These are phyloP conservation scores for Solanum pimpinellifolium DNA, from an alignment of 257 asterid genomes.

Conservation along the genomic window DNA sequence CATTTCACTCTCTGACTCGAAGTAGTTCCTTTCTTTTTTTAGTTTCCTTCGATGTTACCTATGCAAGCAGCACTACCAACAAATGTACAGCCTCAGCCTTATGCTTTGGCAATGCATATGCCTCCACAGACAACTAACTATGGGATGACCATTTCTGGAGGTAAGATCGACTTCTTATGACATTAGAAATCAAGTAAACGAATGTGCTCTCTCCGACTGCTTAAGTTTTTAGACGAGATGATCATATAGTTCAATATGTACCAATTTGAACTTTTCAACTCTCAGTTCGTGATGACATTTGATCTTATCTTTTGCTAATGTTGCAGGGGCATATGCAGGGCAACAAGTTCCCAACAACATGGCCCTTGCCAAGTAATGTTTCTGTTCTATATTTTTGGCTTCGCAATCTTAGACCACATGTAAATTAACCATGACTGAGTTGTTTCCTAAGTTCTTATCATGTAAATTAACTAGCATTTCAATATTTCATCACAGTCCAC, in stretches of 20 bases:
- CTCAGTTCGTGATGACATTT: neutral
- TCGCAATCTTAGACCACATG: neutral
- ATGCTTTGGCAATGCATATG: conserved; percentile 14
- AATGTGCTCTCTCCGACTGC: neutral
- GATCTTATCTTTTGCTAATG: neutral
- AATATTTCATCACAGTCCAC: conserved; percentile 31
- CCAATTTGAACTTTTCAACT: neutral
- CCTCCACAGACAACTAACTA: conserved; percentile 22
- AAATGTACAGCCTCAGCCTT: conserved; percentile 22
- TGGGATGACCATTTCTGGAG: conserved; percentile 33
- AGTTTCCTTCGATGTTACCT: conserved; percentile 52
- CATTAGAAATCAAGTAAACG: neutral
- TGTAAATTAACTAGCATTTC: neutral
- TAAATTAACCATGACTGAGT: neutral
- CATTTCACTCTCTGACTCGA: neutral
- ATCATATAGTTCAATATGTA: neutral
- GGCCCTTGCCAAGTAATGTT: conserved; percentile 28
- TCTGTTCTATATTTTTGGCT: neutral
- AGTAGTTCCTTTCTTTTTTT: neutral
- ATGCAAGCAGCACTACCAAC: conserved; percentile 42
- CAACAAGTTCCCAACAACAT: conserved; percentile 29
- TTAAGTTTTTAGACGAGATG: neutral
- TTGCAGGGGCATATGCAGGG: conserved; percentile 41
- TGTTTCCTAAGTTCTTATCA: neutral
- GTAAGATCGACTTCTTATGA: conserved; percentile 8